These are phyloP conservation scores for Sisymbrium altissimum DNA, from an alignment of 345 rosid species.

Conservation along the genomic window DNA sequence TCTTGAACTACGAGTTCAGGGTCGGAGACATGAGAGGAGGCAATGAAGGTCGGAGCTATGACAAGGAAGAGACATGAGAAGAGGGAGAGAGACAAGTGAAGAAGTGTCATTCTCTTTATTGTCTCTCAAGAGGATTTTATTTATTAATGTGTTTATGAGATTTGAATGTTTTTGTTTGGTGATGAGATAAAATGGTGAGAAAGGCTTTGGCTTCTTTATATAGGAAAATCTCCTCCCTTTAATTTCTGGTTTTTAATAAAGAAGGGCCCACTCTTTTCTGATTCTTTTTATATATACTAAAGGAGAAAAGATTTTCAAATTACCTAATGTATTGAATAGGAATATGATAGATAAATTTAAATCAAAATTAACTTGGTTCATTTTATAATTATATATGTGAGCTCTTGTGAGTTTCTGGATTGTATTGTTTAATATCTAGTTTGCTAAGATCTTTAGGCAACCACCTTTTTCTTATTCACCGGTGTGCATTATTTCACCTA, in stretches of 20 bases:
- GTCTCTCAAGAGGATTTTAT: conserved; percentile 22
- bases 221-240: conserved; percentile 18
- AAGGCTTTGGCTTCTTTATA: conserved; percentile 23
- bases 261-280: conserved; percentile 10
- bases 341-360: background rate
- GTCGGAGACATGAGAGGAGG: conserved; percentile 46
- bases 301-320: background rate
- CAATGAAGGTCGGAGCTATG: conserved; percentile 39
- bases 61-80: conserved; percentile 40
- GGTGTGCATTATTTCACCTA: background rate
- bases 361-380: background rate
- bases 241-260: background rate
- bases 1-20: conserved; percentile 52
- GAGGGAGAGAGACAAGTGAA: conserved; percentile 43
- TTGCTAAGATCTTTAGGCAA: background rate
- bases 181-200: conserved; percentile 25
- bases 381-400: background rate
- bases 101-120: conserved; percentile 34
- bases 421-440: background rate
- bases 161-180: conserved; percentile 26
- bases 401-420: background rate
- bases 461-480: background rate
- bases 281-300: conserved; percentile 11
- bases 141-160: conserved; percentile 27
- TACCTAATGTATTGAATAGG: background rate